These are phyloP conservation scores for Spathaspora sp. DNA, from an alignment of 805 yeast species.

Conservation along the genomic window DNA sequence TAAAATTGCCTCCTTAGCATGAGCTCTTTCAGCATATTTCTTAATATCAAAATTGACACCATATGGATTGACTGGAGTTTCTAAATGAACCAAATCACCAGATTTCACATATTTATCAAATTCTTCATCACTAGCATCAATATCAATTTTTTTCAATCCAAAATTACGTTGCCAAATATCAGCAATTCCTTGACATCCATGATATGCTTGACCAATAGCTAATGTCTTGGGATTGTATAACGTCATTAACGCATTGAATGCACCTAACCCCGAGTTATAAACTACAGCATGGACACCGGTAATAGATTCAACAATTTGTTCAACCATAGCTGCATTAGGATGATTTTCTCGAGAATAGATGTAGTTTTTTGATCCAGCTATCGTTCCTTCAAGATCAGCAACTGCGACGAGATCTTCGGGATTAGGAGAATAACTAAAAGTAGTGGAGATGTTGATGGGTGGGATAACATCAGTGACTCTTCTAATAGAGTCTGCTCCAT, in stretches of 20 bases:
- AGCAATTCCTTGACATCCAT: constrained; percentile 76
- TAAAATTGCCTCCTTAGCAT: constrained; percentile 68
- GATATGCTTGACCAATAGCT: constrained; percentile 78
- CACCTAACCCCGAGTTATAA: constrained; percentile 77
- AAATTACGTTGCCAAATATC: constrained; percentile 58
- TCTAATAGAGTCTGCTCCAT: constrained; percentile 62
- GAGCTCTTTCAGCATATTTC: constrained; percentile 67
- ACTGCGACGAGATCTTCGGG: constrained; percentile 54
- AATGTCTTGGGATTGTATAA: constrained; percentile 69
- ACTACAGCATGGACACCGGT: constrained; percentile 63
- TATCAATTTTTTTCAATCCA: constrained; percentile 48
- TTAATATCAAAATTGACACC: constrained; percentile 64
- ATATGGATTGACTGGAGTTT: constrained; percentile 85
- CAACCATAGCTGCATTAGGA: constrained; percentile 68
- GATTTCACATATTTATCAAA: constrained; percentile 32
- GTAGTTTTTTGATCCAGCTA: constrained; percentile 3
- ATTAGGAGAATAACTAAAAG: constrained; percentile 62
- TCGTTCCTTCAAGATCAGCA: constrained; percentile 14
- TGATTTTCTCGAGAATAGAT: constrained; percentile 71
- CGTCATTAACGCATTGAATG: constrained; percentile 72
- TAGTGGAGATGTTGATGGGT: constrained; percentile 80
- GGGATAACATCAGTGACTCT: constrained; percentile 68
- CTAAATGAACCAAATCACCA: constrained; percentile 81
- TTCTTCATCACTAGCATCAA: constrained; percentile 18
- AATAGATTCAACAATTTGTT: constrained; percentile 56